Percentiles rank a stretch among this genome's conserved stretches.
Conservation (phyloP, 768 basidiomycete species). For the Suillus spraguei region DNA sequence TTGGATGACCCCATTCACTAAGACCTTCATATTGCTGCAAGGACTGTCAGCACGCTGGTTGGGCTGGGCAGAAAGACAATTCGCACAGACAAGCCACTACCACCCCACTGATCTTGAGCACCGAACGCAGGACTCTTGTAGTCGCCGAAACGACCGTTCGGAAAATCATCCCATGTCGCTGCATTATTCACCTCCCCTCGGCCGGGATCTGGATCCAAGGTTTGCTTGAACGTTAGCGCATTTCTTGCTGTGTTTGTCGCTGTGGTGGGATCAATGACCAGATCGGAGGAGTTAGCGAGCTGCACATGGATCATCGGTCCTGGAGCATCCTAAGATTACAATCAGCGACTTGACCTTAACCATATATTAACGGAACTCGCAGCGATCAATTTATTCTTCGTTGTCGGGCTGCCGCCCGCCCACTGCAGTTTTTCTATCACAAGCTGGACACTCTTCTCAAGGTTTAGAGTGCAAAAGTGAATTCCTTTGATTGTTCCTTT, state of each 20-base stretch:
- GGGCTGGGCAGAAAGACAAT: background rate
- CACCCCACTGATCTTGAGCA: slow-evolving; percentile 75
- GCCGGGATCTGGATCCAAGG: slow-evolving; percentile 57
- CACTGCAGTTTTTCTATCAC: slow-evolving; percentile 82
- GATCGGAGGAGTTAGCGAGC: slow-evolving; percentile 34
- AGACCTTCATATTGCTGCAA: slow-evolving; percentile 62
- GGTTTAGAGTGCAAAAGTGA: slow-evolving; percentile 95
- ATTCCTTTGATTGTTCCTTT: slow-evolving; percentile 70
- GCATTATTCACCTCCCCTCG: slow-evolving; percentile 78
- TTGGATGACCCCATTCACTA: slow-evolving; percentile 74
- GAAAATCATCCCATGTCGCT: slow-evolving; percentile 92
- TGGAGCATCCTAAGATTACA: slow-evolving; percentile 41
- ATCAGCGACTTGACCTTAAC: slow-evolving; percentile 8
- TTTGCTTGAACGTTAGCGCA: slow-evolving; percentile 51
- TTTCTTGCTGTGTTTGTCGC: slow-evolving; percentile 67
- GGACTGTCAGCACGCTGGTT: background rate
- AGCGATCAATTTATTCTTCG: slow-evolving; percentile 67
- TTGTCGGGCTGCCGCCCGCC: slow-evolving; percentile 48
- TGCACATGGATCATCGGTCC: slow-evolving; percentile 33
- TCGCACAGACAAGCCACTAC: slow-evolving; percentile 59
- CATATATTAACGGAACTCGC: slow-evolving; percentile 38
- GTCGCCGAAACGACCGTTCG: slow-evolving; percentile 98
- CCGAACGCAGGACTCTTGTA: slow-evolving; percentile 97
- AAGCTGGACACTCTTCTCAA: slow-evolving; percentile 91
- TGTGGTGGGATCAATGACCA: slow-evolving; percentile 63